Base-by-base conservation (phyloP, 1,139 yeast species). In the Yamadazyma taylorii region DNA sequence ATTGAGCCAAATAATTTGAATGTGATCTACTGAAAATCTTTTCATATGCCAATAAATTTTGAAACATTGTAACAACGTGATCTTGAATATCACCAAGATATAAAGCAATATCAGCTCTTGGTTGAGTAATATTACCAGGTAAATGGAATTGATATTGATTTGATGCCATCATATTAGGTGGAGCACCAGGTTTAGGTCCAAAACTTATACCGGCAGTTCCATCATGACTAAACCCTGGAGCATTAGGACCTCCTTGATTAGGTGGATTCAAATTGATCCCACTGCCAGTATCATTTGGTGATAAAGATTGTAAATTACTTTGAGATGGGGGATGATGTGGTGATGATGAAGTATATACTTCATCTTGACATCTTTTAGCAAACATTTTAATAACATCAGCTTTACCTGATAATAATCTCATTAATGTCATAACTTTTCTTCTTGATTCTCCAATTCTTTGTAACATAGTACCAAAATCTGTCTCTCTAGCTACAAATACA, bases 351-450 rank as follows among this genome's bases (percentile, higher is more conserved):
- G 32, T 33, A 21, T 61, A 51, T 41, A 65, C 57, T 43, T 72
- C 80, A 51, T 92, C 97, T 51, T 85, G 94, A 61, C 97, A 90
- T 55, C 98, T 75, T 58, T 92, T 92, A 27, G 97, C 95, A 71
- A 92, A 89, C 95, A 90, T 92, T 55, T 87, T 86, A 53, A 92
- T 88, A 41, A 92, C 98, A 60, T 94, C 98, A 0, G 98, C 97
- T 60, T 92, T 92, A 44, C 96, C 96, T 19, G 95, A 82, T 37
- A 92, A 71, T 44, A 92, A 69, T 53, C 98, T 75, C 86, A 92
- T 82, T 56, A 90, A 69, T 0, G 95, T 85, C 96, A 90, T 90
- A 28, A 89, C 95, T 55, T 84, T 86, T 44, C 92, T 73, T 58
- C 97, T 78, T 11, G 95, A 79, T 53, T 87, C 94, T 40, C 97